Evolutionary conservation across 371 early-diverging fungal species (phyloP), one percentile per base, ranked within the genome.

Genomic region (Rhizopus microsporus): DNA sequence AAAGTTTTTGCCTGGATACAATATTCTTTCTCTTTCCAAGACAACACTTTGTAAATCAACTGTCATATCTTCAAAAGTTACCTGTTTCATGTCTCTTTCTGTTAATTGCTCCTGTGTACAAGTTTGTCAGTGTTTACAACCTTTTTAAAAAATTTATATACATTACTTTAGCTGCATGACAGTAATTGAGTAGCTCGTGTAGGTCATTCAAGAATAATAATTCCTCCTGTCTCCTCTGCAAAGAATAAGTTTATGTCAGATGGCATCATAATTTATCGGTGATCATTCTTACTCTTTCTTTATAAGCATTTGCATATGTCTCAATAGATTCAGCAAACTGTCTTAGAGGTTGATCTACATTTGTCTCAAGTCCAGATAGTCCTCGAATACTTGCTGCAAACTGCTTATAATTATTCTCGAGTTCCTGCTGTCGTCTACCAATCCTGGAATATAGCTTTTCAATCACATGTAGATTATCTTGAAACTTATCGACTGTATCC

Each of bases 21-120:
- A 49, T 42, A 88, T 60, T 16, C 84, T 70, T 32, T 88, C 85
- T 50, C 74, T 84, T 74, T 85, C 93, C 23, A 71, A 77, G 31
- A 67, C 74, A 53, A 80, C 84, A 62, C 72, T 82, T 64, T 89
- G 86, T 39, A 93, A 70, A 51, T 87, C 90, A 50, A 80, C 77
- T 1, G 89, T 82, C 35, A 95, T 72, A 45, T 90, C 95, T 71
- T 96, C 96, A 70, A 86, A 88, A 68, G 95, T 93, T 8, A 94
- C 82, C 71, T 96, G 96, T 69, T 95, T 96, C 62, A 94, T 92
- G 74, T 96, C 97, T 38, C 96, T 81, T 58, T 85, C 75, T 57
- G 81, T 82, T 35, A 96, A 72, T 49, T 88, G 80, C 33, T 85
- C 86, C 90, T 91, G 69, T n/a, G 31, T 45, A 39, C 5, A 15